Base-by-base conservation (phyloP, 495 filamentous ascomycete species). In the Penicillium alfredii region DNA sequence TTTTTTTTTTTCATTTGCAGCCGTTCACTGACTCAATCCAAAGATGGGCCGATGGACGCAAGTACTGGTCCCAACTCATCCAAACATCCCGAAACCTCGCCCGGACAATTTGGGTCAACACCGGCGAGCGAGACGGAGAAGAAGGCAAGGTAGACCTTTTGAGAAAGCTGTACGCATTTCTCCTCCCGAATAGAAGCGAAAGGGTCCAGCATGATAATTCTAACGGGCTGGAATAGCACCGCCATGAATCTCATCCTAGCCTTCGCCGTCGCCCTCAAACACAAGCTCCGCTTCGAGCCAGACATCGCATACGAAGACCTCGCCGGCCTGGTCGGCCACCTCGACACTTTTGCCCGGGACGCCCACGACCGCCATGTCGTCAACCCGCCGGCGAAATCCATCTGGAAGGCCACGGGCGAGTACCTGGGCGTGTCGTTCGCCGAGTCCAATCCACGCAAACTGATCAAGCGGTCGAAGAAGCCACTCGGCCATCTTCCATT, bases 281-380 rank as follows among this genome's bases (percentile, higher is more conserved):
- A 90, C 65, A 81, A 78, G 52, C 76, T 94, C n/a, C 84, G 88
- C 15, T 89, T 88, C 52, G 86, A 94, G 51, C 84, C 86, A 0
- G 87, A 84, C 57, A 76, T 82, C 13, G 78, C 80, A 37, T 90
- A 93, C 50, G 71, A 35, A 67, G 75, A 60, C 76, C 66, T 47
- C 71, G 78, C 40, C 73, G 80, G 44, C 38, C 53, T 65, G 11
- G 45, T 47, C 19, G 54, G 55, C 34, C 53, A 64, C 47, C 49
- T 64, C 20, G 56, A 69, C 17, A 69, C 67, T 0, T 88, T 84
- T 30, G 86, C 88, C 24, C 78, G 73, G 43, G 63, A 70, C 1
- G 87, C 86, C 2, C 78, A 78, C 29, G 53, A 71, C 23, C 67
- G 64, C 4, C 58, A 76, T 9, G 35, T 45, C 11, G 39, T 68